These are phyloP conservation scores for Cryptococcus sp. DNA, from an alignment of 1,284 basidiomycete genomes.

Conservation along the genomic window DNA sequence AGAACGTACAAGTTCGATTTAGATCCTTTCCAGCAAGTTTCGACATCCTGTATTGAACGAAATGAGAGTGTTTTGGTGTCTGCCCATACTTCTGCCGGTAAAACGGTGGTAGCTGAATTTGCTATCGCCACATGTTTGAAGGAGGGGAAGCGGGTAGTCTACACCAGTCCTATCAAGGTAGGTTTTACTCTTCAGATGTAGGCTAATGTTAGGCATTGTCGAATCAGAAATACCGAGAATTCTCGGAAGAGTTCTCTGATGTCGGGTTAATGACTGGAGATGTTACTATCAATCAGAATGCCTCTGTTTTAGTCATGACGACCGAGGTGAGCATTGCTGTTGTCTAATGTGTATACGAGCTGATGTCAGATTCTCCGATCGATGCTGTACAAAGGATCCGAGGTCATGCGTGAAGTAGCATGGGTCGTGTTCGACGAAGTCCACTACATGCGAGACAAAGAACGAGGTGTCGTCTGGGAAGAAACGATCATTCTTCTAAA, in stretches of 20 bases:
- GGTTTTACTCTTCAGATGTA: slow-evolving; percentile 34
- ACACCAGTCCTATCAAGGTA: slow-evolving; percentile 99
- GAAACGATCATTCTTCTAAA: slow-evolving; percentile 95
- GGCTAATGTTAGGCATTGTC: slow-evolving; percentile 69
- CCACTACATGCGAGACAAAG: slow-evolving; percentile 98
- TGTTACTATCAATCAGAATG: slow-evolving; percentile 98
- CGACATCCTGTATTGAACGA: slow-evolving; percentile 89
- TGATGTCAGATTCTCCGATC: slow-evolving; percentile 81
- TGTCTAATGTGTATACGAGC: background rate
- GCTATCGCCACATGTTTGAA: slow-evolving; percentile 97
- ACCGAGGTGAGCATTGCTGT: slow-evolving; percentile 66
- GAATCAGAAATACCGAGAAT: slow-evolving; percentile 98
- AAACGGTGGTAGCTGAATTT: slow-evolving; percentile 98
- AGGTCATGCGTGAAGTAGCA: slow-evolving; percentile 98
- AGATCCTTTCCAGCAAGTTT: slow-evolving; percentile 96
- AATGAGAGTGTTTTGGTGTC: slow-evolving; percentile 97
- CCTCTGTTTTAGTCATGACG: slow-evolving; percentile 98
- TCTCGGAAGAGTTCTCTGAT: slow-evolving; percentile 93
- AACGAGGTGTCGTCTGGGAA: slow-evolving; percentile 61
- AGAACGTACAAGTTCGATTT: slow-evolving; percentile 93
- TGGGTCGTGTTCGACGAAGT: slow-evolving; percentile 99
- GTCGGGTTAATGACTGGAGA: slow-evolving; percentile 99
- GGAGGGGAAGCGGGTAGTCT: slow-evolving; percentile 83
- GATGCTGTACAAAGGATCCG: slow-evolving; percentile 97
- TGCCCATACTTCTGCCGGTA: slow-evolving; percentile 97